These are phyloP conservation scores for Tephrocybe sp. DNA, from an alignment of 768 basidiomycete species.

Conservation along the genomic window DNA sequence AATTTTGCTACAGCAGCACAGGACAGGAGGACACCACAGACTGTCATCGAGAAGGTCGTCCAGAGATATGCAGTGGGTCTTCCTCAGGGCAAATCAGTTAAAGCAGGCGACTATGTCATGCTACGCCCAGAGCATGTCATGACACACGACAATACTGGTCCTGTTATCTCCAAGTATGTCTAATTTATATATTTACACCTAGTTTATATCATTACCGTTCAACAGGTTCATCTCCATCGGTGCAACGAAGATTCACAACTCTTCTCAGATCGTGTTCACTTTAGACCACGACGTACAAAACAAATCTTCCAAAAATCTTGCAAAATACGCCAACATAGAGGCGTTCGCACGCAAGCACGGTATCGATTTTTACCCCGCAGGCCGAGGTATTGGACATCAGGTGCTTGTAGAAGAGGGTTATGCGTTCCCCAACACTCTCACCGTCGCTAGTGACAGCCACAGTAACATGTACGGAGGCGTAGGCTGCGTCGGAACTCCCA, in stretches of 20 bases:
- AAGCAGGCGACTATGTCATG: constrained; percentile 99
- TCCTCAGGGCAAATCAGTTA: constrained; percentile 73
- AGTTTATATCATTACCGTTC: constrained; percentile 5
- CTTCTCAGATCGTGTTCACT: constrained; percentile 89
- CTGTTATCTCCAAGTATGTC: constrained; percentile 93
- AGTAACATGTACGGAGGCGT: constrained; percentile 99
- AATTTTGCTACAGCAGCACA: constrained; percentile 26
- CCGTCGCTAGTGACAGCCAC: constrained; percentile 95
- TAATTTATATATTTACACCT: not conserved
- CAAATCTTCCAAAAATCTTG: constrained; percentile 82
- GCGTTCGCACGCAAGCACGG: constrained; percentile 80
- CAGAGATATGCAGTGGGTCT: constrained; percentile 95
- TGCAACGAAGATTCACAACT: constrained; percentile 77
- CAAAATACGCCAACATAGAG: constrained; percentile 92
- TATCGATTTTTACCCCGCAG: constrained; percentile 96
- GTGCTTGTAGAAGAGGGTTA: constrained; percentile 98
- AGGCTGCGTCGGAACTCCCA: constrained; percentile 95
- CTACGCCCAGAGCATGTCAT: constrained; percentile 97
- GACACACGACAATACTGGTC: constrained; percentile 98
- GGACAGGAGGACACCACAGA: constrained; percentile 58
- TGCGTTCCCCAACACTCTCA: constrained; percentile 93
- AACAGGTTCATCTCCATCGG: constrained; percentile 92
- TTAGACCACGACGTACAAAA: constrained; percentile 99
- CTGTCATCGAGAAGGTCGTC: constrained; percentile 95
- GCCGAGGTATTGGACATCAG: constrained; percentile 97